Conservation (phyloP, 176 grass and related monocot species). For the Cenchrus purpureus region DNA sequence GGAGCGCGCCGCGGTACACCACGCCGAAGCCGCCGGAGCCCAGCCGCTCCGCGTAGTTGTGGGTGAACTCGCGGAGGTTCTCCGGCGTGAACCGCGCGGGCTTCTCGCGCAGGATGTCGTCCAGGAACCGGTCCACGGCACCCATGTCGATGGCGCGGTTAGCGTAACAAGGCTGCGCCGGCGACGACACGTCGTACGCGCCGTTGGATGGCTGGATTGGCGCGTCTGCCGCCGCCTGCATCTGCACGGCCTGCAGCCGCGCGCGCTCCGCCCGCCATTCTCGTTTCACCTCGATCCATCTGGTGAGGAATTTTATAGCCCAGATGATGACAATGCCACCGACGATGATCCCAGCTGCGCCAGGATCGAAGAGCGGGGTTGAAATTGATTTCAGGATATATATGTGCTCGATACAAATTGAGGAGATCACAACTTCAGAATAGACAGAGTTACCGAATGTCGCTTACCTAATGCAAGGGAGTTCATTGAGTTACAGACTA, state of each 20-base stretch:
- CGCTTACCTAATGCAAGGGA: conserved; percentile 9
- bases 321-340: conserved; percentile 4
- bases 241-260: conserved; percentile 27
- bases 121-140: conserved; percentile 42
- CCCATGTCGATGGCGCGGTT: conserved; percentile 24
- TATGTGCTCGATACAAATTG: not conserved
- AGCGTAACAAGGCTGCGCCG: not conserved
- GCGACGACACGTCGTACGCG: not conserved
- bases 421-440: not conserved
- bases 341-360: conserved; percentile 31
- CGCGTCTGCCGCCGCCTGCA: not conserved
- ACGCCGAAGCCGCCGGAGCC: conserved; percentile 52
- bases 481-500: not conserved
- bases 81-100: conserved; percentile 47
- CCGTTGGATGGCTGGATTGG: not conserved
- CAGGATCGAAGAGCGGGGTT: not conserved
- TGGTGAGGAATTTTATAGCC: not conserved
- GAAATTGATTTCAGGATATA: not conserved
- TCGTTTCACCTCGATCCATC: conserved; percentile 5
- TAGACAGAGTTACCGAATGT: not conserved
- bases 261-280: conserved; percentile 24
- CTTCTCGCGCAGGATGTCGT: conserved; percentile 49
- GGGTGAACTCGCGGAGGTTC: conserved; percentile 48
- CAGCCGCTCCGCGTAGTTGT: conserved; percentile 41
- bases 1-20: conserved; percentile 57